phyloP scores from a whole-genome alignment of 495 filamentous ascomycete genomes.

The Penicillium robsamsonii region DNA sequence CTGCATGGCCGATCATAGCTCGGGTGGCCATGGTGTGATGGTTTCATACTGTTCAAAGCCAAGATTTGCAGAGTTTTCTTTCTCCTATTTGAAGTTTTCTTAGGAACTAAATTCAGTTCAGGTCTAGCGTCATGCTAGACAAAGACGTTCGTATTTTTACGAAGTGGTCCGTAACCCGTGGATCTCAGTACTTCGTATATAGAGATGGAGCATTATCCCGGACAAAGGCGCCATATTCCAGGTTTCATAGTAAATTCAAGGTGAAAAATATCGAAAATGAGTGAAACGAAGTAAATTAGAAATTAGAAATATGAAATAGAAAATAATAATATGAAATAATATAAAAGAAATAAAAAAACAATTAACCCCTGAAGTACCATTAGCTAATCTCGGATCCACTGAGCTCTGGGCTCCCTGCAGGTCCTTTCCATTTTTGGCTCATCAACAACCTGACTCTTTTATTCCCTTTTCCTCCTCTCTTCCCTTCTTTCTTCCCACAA shows the following conservation, averaged over 20 bases:
- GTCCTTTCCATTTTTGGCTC: conserved; percentile 37
- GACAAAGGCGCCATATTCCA: background rate
- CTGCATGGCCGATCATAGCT: conserved; percentile 26
- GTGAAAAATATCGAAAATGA: too few relatives aligned
- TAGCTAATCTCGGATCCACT: conserved; percentile 19
- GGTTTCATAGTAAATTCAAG: background rate
- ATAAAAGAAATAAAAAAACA: conserved; percentile 2
- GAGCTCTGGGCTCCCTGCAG: conserved; percentile 42
- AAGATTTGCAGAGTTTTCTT: conserved; percentile 11
- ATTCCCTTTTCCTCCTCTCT: conserved; percentile 28
- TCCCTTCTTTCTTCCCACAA: conserved; percentile 25
- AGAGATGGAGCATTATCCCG: too few relatives aligned
- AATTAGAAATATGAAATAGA: background rate
- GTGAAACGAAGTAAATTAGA: background rate
- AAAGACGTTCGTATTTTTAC: conserved; percentile 3
- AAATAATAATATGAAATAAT: conserved; percentile 6
- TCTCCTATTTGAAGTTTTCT: conserved; percentile 1
- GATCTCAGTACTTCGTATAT: background rate
- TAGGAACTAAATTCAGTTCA: background rate
- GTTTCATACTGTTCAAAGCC: conserved; percentile 1
- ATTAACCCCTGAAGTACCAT: conserved; percentile 14
- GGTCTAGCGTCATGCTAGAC: conserved; percentile 9
- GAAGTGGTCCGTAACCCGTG: background rate
- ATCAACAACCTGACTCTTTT: conserved; percentile 33
- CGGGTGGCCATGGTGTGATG: conserved; percentile 20